These are phyloP conservation scores for Ephemerocybe angulata DNA, from an alignment of 768 basidiomycete species.

Conservation along the genomic window DNA sequence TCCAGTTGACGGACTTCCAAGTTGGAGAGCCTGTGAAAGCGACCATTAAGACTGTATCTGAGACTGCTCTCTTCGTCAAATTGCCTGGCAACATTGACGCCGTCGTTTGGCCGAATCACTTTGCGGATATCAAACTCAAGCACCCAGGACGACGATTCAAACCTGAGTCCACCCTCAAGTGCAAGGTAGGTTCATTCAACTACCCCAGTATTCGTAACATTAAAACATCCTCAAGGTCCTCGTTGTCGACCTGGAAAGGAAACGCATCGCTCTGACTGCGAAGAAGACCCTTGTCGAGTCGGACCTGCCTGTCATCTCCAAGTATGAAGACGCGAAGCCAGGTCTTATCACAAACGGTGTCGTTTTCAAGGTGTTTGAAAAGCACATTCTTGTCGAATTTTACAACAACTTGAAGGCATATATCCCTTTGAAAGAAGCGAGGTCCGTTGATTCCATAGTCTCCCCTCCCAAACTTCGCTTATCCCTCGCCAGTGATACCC, in stretches of 20 bases:
- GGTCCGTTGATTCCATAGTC: conserved; percentile 39
- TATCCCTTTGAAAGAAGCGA: conserved; percentile 77
- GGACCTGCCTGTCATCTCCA: conserved; percentile 62
- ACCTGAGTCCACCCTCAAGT: conserved; percentile 75
- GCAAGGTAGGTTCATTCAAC: conserved; percentile 53
- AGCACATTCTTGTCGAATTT: conserved; percentile 80
- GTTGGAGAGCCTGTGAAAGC: conserved; percentile 88
- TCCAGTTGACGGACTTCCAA: conserved; percentile 76
- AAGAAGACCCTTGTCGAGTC: conserved; percentile 90
- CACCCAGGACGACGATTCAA: conserved; percentile 92
- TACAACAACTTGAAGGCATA: conserved; percentile 85
- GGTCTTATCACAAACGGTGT: conserved; percentile 79
- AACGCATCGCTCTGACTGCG: conserved; percentile 81
- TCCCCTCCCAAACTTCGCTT: conserved; percentile 7
- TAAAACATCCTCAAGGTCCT: conserved; percentile 59
- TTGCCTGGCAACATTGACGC: conserved; percentile 87
- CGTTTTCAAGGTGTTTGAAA: conserved; percentile 79
- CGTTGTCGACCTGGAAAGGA: conserved; percentile 73
- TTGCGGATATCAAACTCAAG: conserved; percentile 91
- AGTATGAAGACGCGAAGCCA: conserved; percentile 60
- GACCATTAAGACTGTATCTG: conserved; percentile 80
- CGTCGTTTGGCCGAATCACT: conserved; percentile 91
- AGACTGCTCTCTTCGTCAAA: conserved; percentile 78
- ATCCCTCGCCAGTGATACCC: conserved; percentile 54
- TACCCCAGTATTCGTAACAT: conserved; percentile 8